Evolutionary conservation across 129 eudicot genomes (phyloP), one percentile per base, ranked within the genome.

Genomic region (Deinandra increscens): DNA sequence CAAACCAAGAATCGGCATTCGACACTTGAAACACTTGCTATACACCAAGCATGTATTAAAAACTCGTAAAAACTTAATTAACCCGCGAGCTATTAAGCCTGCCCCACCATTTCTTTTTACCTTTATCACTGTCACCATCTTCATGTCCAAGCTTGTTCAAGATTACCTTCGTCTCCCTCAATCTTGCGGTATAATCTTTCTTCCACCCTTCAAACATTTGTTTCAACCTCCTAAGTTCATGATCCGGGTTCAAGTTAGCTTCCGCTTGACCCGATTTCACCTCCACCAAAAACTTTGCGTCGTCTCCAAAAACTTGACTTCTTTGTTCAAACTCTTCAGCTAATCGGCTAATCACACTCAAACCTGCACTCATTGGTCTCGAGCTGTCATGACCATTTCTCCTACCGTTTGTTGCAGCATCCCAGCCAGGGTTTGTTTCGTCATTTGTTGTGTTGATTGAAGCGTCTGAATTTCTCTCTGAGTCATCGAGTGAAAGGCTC

Each of bases 141-240:
- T 87, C 97, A 42, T 56, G 85, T 33, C 91, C 92, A 6, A 93
- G 84, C 75, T 89, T 93, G 81, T 87, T 56, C 71, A 93, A 80
- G 37, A 89, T 87, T 41, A 83, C 92, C 84, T 93, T 93, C 3
- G 98, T 93, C 72, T 93, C 98, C 83, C 96, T 79, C 69, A 93
- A 64, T 39, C 98, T 80, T n/a, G 85, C 55, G 0, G 87, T 86
- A 15, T 93, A 93, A 75, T 93, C 98, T 70, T 93, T 93, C 86
- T 93, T 93, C 98, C 98, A 93, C 5, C 95, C 81, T 54, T 93
- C 98, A 69, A 93, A 93, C 96, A 86, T 89, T 49, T 83, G 87
- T 69, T 89, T 93, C 75, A 93, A 63, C 76, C 95, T 81, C 66
- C 88, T 43, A 6, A 93, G 90, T 66, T 93, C 98, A 4, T 76